Conservation (phyloP, 257 asterid species). For the Solanum lignicaule region DNA sequence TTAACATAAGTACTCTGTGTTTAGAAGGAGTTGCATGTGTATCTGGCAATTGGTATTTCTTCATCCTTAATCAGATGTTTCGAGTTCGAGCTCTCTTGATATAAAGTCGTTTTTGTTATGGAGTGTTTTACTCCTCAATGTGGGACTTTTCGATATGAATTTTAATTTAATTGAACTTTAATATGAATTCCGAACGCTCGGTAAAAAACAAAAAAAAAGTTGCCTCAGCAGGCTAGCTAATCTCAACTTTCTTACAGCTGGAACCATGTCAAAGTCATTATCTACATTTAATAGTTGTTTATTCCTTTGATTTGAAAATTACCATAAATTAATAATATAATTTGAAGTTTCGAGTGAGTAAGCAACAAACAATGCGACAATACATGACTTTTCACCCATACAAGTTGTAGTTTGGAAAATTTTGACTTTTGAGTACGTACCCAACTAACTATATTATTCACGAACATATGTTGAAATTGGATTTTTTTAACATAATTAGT, state of each 20-base stretch:
- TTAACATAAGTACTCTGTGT: neutral
- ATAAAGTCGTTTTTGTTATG: too few relatives aligned
- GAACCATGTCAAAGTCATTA: neutral
- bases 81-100: rapidly evolving
- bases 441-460: neutral
- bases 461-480: neutral
- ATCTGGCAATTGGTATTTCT: too few relatives aligned
- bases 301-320: neutral
- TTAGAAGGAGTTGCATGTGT: too few relatives aligned
- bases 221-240: neutral
- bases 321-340: neutral
- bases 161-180: rapidly evolving
- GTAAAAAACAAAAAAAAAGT: too few relatives aligned
- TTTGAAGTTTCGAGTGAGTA: neutral
- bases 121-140: neutral
- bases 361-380: neutral
- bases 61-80: rapidly evolving
- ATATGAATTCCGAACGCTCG: rapidly evolving
- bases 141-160: rapidly evolving
- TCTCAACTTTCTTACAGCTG: neutral
- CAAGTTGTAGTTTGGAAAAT: neutral
- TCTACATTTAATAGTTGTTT: neutral
- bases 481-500: neutral
- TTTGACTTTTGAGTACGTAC: neutral
- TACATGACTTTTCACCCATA: neutral